These are phyloP conservation scores for Huntiella bhutanensis DNA, from an alignment of 2,329 filamentous ascomycete species.

Conservation along the genomic window DNA sequence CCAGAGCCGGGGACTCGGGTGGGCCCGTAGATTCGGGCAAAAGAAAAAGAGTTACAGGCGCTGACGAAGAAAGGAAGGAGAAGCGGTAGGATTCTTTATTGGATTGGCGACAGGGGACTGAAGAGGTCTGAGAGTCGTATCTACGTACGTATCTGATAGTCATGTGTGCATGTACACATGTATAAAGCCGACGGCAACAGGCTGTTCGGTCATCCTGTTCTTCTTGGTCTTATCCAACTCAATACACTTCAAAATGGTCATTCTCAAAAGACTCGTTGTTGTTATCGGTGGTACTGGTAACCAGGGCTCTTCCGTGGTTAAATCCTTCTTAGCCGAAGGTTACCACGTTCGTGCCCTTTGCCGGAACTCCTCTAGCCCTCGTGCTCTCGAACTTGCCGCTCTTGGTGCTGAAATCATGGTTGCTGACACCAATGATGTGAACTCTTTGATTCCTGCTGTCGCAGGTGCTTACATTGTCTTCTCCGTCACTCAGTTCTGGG, in stretches of 20 bases:
- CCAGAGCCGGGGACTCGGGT: too few relatives aligned
- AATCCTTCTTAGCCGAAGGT: constrained; percentile 23
- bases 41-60: too few relatives aligned
- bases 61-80: too few relatives aligned
- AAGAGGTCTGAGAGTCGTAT: background rate
- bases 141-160: background rate
- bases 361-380: constrained; percentile 23
- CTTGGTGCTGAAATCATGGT: constrained; percentile 25
- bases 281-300: constrained; percentile 30
- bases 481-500: constrained; percentile 36
- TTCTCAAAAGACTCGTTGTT: constrained; percentile 21
- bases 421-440: constrained; percentile 25
- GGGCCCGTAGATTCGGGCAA: too few relatives aligned
- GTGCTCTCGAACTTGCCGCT: constrained; percentile 22
- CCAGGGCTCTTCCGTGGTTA: constrained; percentile 34
- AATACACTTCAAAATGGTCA: constrained; percentile 7
- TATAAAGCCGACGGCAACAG: background rate
- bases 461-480: constrained; percentile 31
- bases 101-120: too few relatives aligned
- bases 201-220: background rate
- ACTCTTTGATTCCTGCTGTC: constrained; percentile 23
- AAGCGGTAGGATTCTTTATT: too few relatives aligned
- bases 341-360: constrained; percentile 30
- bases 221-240: background rate
- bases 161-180: background rate